Conservation (phyloP, 2,329 filamentous ascomycete species). For the Thielaviopsis punctulata region DNA sequence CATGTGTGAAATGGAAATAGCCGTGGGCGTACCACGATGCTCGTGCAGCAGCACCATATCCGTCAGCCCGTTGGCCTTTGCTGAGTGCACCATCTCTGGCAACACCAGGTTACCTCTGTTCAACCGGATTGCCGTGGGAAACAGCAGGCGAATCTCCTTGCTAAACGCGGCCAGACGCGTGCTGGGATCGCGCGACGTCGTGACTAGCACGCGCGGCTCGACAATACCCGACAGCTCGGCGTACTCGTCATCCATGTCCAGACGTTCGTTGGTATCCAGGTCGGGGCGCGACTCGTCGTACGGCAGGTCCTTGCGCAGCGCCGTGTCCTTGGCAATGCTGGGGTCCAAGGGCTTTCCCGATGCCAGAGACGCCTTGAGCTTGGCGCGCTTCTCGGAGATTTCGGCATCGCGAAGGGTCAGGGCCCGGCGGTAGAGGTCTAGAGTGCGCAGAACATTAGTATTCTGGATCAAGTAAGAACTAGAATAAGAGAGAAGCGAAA, state of each 20-base stretch:
- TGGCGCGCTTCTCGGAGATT: conserved; percentile 77
- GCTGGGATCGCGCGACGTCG: conserved; percentile 77
- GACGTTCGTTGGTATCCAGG: conserved; percentile 45
- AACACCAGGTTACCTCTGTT: conserved; percentile 86
- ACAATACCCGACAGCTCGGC: conserved; percentile 77
- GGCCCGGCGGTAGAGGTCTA: conserved; percentile 70
- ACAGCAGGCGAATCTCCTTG: conserved; percentile 71
- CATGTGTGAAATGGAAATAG: conserved; percentile 71
- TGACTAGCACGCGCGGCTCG: conserved; percentile 71
- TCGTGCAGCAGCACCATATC: conserved; percentile 84
- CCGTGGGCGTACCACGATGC: conserved; percentile 81
- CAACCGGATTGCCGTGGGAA: conserved; percentile 72
- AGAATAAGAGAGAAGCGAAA: neutral
- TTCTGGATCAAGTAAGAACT: neutral
- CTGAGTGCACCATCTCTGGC: conserved; percentile 67
- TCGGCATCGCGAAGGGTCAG: conserved; percentile 79
- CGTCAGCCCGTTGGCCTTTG: conserved; percentile 60
- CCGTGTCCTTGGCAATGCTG: conserved; percentile 70
- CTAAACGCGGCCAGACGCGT: conserved; percentile 75
- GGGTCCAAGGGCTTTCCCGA: conserved; percentile 75
- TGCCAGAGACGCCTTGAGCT: conserved; percentile 71
- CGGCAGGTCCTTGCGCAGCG: conserved; percentile 71
- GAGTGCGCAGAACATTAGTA: neutral
- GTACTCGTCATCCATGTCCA: conserved; percentile 80
- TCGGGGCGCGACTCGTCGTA: conserved; percentile 75